Evolutionary conservation across 306 rosid species (phyloP), one percentile per base, ranked within the genome.

Genomic region (Lathyrus aphaca): DNA sequence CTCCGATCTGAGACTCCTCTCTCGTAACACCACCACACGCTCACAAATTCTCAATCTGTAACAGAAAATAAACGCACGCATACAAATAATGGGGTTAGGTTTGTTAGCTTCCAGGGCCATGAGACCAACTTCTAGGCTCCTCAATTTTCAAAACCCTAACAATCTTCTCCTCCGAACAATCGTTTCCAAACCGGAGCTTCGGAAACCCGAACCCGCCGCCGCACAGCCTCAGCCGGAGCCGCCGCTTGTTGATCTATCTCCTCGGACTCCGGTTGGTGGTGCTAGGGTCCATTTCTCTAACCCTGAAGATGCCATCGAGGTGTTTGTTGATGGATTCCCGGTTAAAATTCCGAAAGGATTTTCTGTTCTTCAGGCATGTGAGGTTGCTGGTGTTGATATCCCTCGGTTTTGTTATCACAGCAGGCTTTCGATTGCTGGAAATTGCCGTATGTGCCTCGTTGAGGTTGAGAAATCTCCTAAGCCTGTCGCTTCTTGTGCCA

Each of bases 391-490:
- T 43, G 91, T 91, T 15, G 99, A 94, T 19, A 94, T 94, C 27
- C 99, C 99, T 21, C 80, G 99, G 0, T 94, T 91, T 57, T 94
- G 99, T 80, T 94, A 94, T 63, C 99, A 94, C 59, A 94, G 89
- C 73, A 83, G 97, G 1, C 85, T 94, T 8, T 91, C 97, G 7
- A 94, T 94, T 23, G 99, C 99, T 11, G 97, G 97, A 0, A 94
- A 94, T 66, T 94, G 99, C 82, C 96, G 99, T 16, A 94, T 94
- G 99, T 94, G 99, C 57, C 97, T 94, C 37, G 99, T 94, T 54
- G 99, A 91, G 89, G 99, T 94, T 17, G 99, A 94, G 96, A 94
- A 94, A 82, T 91, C 99, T 1, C 99, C 99, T 32, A 94, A 94
- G 82, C 99, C 99, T 29, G 99, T 94, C 49, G 99, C 99, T 55